Conservation (phyloP, 768 basidiomycete species). For the Kwoniella heveanensis region DNA sequence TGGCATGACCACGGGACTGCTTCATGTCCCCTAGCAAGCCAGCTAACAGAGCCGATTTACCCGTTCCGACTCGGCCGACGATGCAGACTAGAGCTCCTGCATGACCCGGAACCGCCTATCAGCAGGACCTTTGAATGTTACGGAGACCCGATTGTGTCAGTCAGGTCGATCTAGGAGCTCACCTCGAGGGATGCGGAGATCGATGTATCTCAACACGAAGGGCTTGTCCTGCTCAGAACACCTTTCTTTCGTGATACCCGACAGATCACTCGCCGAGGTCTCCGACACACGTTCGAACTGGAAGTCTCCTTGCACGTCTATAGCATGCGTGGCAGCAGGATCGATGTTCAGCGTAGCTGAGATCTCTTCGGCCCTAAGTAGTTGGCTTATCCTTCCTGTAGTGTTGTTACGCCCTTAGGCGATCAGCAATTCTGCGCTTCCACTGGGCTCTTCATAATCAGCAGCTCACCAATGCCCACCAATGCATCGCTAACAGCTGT, state of each 20-base stretch:
- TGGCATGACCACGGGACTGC: conserved; percentile 29
- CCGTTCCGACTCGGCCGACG: conserved; percentile 52
- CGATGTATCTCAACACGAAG: conserved; percentile 62
- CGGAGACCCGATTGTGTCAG: too few species aligned
- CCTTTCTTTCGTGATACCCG: background rate
- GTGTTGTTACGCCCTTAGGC: background rate
- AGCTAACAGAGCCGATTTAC: conserved; percentile 50
- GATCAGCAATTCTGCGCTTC: too few species aligned
- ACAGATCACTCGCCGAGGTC: background rate
- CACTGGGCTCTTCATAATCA: too few species aligned
- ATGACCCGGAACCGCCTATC: background rate
- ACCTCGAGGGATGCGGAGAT: conserved; percentile 59
- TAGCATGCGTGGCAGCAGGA: conserved; percentile 55
- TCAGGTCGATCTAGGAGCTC: too few species aligned
- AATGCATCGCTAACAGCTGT: conserved; percentile 3
- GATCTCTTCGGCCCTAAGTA: conserved; percentile 11
- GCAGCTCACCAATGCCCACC: background rate
- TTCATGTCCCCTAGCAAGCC: conserved; percentile 52
- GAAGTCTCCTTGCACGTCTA: conserved; percentile 58
- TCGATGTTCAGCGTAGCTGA: conserved; percentile 59
- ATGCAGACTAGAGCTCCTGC: conserved; percentile 48
- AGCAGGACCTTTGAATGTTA: too few species aligned
- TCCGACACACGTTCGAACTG: conserved; percentile 11
- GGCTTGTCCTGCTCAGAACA: conserved; percentile 51
- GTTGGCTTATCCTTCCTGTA: background rate